phyloP scores from a whole-genome alignment of 179 eudicot species.

The Silene vulgaris region DNA sequence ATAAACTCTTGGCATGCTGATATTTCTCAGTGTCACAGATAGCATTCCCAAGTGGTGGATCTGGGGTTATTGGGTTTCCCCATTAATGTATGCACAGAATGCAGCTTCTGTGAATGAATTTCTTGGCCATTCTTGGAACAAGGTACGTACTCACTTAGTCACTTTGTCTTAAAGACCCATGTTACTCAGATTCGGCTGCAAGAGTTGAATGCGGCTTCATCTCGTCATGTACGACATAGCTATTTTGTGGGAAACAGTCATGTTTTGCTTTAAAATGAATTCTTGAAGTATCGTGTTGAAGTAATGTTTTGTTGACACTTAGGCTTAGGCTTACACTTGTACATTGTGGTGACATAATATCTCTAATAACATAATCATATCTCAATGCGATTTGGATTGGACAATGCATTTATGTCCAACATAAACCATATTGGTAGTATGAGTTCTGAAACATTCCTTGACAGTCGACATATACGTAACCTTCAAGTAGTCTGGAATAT shows the following conservation, averaged over 20 bases:
- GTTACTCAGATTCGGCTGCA: neutral
- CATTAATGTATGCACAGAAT: constrained; percentile 96
- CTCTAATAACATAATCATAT: no score
- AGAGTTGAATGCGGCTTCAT: neutral
- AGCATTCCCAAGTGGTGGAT: constrained; percentile 87
- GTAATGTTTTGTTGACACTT: no score
- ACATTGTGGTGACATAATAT: no score
- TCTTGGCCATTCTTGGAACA: constrained; percentile 78
- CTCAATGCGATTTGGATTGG: no score
- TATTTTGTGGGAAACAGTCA: neutral
- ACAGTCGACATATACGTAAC: neutral
- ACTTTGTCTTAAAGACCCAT: constrained; percentile 7
- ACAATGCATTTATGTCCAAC: neutral
- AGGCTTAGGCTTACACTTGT: no score
- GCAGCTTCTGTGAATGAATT: constrained; percentile 93
- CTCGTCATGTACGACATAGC: neutral
- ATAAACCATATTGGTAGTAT: neutral
- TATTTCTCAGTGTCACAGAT: constrained; percentile 37
- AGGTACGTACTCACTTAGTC: constrained; percentile 41
- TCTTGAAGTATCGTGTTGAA: no score
- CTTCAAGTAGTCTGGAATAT: neutral
- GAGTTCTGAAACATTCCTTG: neutral
- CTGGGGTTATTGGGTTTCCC: constrained; percentile 97
- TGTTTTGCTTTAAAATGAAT: no score
- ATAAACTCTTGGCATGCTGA: constrained; percentile 15